Percentiles rank a stretch among this genome's conserved stretches.
Evolutionary conservation across 345 rosid species (phyloP).

Genomic region (Aquilaria yunnanensis): DNA sequence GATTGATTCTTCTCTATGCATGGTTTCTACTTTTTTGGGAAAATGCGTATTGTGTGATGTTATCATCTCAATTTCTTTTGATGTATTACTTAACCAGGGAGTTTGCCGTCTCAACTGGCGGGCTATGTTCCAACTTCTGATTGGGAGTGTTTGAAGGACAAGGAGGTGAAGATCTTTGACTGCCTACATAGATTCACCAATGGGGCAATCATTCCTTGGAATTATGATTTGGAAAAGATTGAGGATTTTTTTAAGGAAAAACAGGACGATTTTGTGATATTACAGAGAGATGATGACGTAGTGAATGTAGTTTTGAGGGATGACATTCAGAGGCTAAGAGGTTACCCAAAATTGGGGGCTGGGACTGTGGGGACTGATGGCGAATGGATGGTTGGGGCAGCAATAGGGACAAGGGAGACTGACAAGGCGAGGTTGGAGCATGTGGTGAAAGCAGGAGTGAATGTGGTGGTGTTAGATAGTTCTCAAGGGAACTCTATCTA

Average conservation of each 20-base stretch:
- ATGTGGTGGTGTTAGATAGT: constrained; percentile 77
- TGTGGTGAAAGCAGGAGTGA: constrained; percentile 60
- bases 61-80: background rate
- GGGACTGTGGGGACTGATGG: constrained; percentile 71
- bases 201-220: constrained; percentile 42
- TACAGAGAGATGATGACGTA: constrained; percentile 53
- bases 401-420: constrained; percentile 69
- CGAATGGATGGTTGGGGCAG: constrained; percentile 91
- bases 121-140: constrained; percentile 63
- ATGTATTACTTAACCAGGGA: constrained; percentile 30
- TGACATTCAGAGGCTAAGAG: constrained; percentile 68
- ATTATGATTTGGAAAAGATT: constrained; percentile 47
- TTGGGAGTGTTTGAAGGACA: constrained; percentile 40
- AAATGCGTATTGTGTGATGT: background rate
- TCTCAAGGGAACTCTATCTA: constrained; percentile 90
- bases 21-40: no score
- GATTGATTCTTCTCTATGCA: no score
- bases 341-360: constrained; percentile 59
- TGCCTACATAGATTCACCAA: constrained; percentile 45
- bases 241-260: constrained; percentile 36
- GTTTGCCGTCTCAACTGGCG: constrained; percentile 34
- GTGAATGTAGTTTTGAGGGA: constrained; percentile 60
- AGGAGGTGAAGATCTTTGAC: constrained; percentile 49
- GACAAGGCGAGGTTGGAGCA: constrained; percentile 82
- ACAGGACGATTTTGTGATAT: constrained; percentile 42